phyloP scores from a whole-genome alignment of 2,329 filamentous ascomycete species.

The Akanthomyces dipterigenus region DNA sequence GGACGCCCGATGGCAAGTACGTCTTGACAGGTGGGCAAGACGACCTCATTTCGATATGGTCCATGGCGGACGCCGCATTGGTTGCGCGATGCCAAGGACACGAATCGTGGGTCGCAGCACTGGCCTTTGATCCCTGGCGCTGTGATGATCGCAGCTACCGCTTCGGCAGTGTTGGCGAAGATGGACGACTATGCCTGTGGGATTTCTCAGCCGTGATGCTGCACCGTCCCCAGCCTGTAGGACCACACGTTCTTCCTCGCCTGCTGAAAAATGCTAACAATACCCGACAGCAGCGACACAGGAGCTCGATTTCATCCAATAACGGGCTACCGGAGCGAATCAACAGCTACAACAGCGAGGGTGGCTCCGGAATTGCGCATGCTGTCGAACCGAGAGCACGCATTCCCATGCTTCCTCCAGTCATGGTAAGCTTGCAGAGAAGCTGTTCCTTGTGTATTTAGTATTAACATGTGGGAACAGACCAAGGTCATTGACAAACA shows the following conservation, averaged over 20 bases:
- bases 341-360: constrained; percentile 45
- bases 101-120: constrained; percentile 87
- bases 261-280: constrained; percentile 1
- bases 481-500: constrained; percentile 81
- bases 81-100: constrained; percentile 92
- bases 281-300: constrained; percentile 30
- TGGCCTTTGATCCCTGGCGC: constrained; percentile 94
- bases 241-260: constrained; percentile 29
- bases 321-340: constrained; percentile 54
- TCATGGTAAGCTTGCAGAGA: constrained; percentile 57
- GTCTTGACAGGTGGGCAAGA: constrained; percentile 93
- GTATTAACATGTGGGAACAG: constrained; percentile 30
- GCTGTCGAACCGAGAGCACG: constrained; percentile 76
- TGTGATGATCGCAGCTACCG: constrained; percentile 94
- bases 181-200: constrained; percentile 86
- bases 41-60: constrained; percentile 95
- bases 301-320: constrained; percentile 46
- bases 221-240: constrained; percentile 76
- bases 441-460: not conserved
- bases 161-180: constrained; percentile 93
- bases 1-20: constrained; percentile 96
- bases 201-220: constrained; percentile 98
- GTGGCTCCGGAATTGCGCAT: constrained; percentile 61
- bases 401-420: constrained; percentile 82
- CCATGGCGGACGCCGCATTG: constrained; percentile 71